Evolutionary conservation across 2,329 filamentous ascomycete species (phyloP), one percentile per base, ranked within the genome.

Genomic region (Paraphoma sp.): DNA sequence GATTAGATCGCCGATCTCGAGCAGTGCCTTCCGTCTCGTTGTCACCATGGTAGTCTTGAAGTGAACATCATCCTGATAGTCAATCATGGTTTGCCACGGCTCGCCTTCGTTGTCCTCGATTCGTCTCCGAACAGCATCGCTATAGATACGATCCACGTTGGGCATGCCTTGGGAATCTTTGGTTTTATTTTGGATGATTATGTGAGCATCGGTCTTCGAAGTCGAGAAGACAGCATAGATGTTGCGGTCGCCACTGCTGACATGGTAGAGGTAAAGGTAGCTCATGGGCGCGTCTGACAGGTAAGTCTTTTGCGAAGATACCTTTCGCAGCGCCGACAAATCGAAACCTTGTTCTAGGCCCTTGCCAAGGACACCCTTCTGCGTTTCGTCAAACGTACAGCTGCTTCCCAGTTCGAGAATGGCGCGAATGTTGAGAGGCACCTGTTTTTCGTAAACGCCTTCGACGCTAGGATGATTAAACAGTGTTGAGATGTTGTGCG

Each of bases 391-490:
- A 64, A 99, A 96, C 2, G 92, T 96, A 74, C 95, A 99, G 30
- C 91, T 82, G 69, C 92, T 97, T 42, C 95, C 96, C 1, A 99
- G 82, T 65, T 95, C 91, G 9, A 99, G 84, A 31, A 99, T 86
- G 4, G 94, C 95, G 41, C 94, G 87, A 46, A 96, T 86, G 61
- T 91, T 92, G 6, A 98, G 82, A 1, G 96, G 93, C 1, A 99
- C 84, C 64, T 97, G 90, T 69, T 90, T 94, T 79, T 99, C 96
- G 71, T 99, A 99, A 12, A 99, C 93, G 30, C 96, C 96, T 77
- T 99, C 95, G 1, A 99, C 91, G 74, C 93, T 97, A 0, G 93
- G 87, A 72, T 99, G 93, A 61, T 94, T 93, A 80, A 97, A 94
- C 1, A 98, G 81, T 29, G 89, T 79, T 1, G 89, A 87, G 59